Percentiles rank a stretch among this genome's conserved stretches.
These are phyloP conservation scores for Hypoxylon perforatum DNA, from an alignment of 495 filamentous ascomycete species.

Conservation along the genomic window DNA sequence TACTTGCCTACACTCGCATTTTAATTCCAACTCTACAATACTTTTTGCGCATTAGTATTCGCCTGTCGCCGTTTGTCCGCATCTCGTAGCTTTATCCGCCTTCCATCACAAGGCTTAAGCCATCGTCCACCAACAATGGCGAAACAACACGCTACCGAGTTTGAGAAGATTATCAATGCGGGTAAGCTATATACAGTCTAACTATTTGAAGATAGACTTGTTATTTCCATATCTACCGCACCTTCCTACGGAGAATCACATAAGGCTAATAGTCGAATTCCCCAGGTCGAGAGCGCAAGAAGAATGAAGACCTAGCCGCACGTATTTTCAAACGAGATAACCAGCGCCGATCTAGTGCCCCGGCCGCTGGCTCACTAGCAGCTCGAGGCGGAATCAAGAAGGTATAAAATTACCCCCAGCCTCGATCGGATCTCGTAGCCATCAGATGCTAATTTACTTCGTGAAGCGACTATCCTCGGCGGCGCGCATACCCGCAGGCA, in stretches of 20 bases:
- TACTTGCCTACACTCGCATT: neutral
- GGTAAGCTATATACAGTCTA: slow-evolving; percentile 52
- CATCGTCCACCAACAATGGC: slow-evolving; percentile 53
- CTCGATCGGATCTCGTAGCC: neutral
- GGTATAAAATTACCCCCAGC: slow-evolving; percentile 54
- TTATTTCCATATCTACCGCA: neutral
- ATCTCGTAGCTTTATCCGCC: neutral
- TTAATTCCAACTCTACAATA: too few species aligned
- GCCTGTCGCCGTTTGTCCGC: slow-evolving; percentile 4
- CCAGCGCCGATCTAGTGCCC: slow-evolving; percentile 66
- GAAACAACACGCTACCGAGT: slow-evolving; percentile 64
- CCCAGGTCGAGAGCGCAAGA: slow-evolving; percentile 75
- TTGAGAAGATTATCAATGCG: slow-evolving; percentile 73
- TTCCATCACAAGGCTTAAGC: slow-evolving; percentile 18
- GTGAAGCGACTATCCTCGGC: slow-evolving; percentile 39
- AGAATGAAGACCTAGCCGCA: slow-evolving; percentile 76
- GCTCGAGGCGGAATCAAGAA: slow-evolving; percentile 81
- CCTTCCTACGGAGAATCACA: neutral
- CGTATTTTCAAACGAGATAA: slow-evolving; percentile 72
- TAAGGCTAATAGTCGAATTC: slow-evolving; percentile 31
- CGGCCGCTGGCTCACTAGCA: slow-evolving; percentile 68
- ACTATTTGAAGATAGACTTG: neutral
- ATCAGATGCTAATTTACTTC: slow-evolving; percentile 21
- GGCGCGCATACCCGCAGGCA: slow-evolving; percentile 56
- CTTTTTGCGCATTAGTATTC: slow-evolving; percentile 1